Percentiles rank a stretch among this genome's conserved stretches.
These are phyloP conservation scores for Ophiostoma sp. DNA, from an alignment of 2,329 filamentous ascomycete genomes.

Conservation along the genomic window DNA sequence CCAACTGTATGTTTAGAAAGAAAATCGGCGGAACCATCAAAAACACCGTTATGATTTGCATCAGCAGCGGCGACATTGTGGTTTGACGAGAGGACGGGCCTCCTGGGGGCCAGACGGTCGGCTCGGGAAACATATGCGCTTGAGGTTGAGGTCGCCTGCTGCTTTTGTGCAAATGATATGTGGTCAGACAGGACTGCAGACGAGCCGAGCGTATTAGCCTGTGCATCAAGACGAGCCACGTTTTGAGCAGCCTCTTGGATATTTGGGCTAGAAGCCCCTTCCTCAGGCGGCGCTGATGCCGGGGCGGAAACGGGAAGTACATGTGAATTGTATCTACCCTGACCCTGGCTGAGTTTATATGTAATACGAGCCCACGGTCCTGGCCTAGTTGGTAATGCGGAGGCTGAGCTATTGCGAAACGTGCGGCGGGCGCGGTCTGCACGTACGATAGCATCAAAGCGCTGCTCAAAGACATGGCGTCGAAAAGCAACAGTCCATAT, in stretches of 20 bases:
- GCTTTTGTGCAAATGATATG: not conserved
- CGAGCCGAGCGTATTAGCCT: not conserved
- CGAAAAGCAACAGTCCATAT: conserved; percentile 58
- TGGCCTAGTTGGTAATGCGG: not conserved
- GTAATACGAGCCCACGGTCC: not conserved
- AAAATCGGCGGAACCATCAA: conserved; percentile 29
- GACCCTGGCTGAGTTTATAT: not conserved
- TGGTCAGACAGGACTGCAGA: not conserved
- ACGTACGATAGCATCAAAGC: conserved; percentile 51
- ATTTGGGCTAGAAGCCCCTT: not conserved
- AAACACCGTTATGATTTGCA: not conserved
- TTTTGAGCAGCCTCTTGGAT: not conserved
- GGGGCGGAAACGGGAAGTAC: not conserved
- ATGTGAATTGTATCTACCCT: not conserved
- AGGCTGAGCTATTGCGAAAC: not conserved
- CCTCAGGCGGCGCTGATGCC: not conserved
- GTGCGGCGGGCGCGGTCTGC: conserved; percentile 36
- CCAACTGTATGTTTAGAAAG: conserved; percentile 39
- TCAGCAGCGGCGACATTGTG: not conserved
- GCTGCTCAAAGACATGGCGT: conserved; percentile 56
- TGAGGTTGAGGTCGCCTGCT: not conserved
- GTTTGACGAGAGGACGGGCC: not conserved
- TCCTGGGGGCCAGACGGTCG: not conserved
- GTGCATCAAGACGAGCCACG: not conserved
- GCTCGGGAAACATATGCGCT: not conserved